Evolutionary conservation across 495 filamentous ascomycete species (phyloP).

Genomic region (Clavariopsis aquatica): DNA sequence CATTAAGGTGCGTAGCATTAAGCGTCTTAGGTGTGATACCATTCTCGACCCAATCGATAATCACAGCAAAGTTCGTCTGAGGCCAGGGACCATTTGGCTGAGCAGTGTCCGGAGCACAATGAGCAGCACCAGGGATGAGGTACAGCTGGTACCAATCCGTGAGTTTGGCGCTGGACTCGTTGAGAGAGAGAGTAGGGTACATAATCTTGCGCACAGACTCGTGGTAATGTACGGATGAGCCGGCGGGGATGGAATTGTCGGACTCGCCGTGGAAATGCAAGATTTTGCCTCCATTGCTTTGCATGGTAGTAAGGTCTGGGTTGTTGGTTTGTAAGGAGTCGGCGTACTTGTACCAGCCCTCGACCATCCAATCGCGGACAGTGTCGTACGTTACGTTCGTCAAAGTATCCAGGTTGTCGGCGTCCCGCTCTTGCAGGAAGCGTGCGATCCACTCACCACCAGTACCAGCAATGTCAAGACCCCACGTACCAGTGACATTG

Average conservation of each 20-base stretch:
- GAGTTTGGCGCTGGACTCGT: constrained; percentile 46
- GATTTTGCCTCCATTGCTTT: constrained; percentile 53
- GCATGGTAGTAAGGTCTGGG: constrained; percentile 51
- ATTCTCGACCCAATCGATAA: constrained; percentile 58
- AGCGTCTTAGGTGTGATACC: constrained; percentile 47
- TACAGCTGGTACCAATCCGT: constrained; percentile 57
- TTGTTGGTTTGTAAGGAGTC: constrained; percentile 53
- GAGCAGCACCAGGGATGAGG: constrained; percentile 55
- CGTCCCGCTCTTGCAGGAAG: constrained; percentile 45
- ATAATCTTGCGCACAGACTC: constrained; percentile 55
- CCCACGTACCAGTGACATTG: constrained; percentile 45
- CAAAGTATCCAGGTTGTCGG: constrained; percentile 40
- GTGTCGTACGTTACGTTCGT: constrained; percentile 54
- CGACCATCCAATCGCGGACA: constrained; percentile 50
- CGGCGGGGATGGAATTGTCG: constrained; percentile 52
- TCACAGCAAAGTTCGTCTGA: constrained; percentile 47
- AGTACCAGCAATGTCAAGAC: constrained; percentile 43
- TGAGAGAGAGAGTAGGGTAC: constrained; percentile 49
- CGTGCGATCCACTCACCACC: constrained; percentile 48
- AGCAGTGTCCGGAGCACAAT: constrained; percentile 49
- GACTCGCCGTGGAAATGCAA: constrained; percentile 57
- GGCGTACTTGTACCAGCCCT: constrained; percentile 26
- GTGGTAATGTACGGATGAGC: constrained; percentile 52
- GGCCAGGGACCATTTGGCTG: constrained; percentile 53
- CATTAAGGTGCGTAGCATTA: constrained; percentile 46